Evolutionary conservation across 1,284 basidiomycete genomes (phyloP).

Genomic region (Sanguinoderma infundibulare): DNA sequence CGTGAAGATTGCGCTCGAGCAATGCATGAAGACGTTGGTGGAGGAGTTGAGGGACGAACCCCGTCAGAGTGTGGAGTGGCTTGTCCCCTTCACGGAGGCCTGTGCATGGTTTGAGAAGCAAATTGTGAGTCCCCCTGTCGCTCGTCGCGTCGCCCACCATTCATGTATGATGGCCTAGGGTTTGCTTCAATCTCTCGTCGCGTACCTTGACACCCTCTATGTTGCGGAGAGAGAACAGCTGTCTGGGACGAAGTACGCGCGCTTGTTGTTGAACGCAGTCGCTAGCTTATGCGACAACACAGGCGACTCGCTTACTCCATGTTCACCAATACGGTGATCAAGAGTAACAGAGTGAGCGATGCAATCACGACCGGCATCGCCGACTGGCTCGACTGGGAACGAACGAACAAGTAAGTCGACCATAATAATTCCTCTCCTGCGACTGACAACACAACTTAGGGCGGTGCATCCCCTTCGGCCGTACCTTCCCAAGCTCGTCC

Average conservation of each 20-base stretch:
- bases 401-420: slow-evolving; percentile 45
- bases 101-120: slow-evolving; percentile 68
- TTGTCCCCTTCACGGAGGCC: slow-evolving; percentile 51
- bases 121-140: slow-evolving; percentile 49
- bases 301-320: slow-evolving; percentile 58
- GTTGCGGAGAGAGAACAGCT: slow-evolving; percentile 42
- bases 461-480: slow-evolving; percentile 37
- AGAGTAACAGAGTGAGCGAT: slow-evolving; percentile 47
- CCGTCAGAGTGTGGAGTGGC: slow-evolving; percentile 48
- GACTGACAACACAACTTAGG: slow-evolving; percentile 21
- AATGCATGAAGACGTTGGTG: slow-evolving; percentile 46
- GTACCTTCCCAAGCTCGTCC: slow-evolving; percentile 51
- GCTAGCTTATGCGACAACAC: not conserved
- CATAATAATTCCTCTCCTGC: not conserved
- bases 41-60: slow-evolving; percentile 37
- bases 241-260: slow-evolving; percentile 37
- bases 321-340: slow-evolving; percentile 58
- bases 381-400: slow-evolving; percentile 62
- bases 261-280: no score
- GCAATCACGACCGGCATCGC: slow-evolving; percentile 54
- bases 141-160: not conserved
- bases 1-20: slow-evolving; percentile 58
- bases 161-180: slow-evolving; percentile 38
- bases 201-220: slow-evolving; percentile 68
- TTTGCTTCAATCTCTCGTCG: slow-evolving; percentile 58